These are phyloP conservation scores for Mucor racemosus DNA, from an alignment of 371 early-diverging fungal genomes.

Conservation along the genomic window DNA sequence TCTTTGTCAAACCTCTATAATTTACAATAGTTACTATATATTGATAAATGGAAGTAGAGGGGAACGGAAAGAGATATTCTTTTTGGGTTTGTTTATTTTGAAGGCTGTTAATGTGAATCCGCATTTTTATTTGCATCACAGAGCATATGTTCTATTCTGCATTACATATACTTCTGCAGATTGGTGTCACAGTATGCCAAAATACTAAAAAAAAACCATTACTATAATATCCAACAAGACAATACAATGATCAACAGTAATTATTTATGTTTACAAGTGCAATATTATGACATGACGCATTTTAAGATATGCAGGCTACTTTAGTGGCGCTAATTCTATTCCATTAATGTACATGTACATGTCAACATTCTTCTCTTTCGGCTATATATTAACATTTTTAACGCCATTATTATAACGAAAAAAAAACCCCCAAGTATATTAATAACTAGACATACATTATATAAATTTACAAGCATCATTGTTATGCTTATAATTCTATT, in stretches of 20 bases:
- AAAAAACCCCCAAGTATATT: no score
- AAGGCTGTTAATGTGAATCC: background rate
- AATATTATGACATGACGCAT: background rate
- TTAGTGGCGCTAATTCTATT: background rate
- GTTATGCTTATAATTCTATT: no score
- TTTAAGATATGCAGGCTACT: background rate
- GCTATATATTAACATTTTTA: background rate
- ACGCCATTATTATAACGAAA: background rate
- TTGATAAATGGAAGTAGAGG: no score
- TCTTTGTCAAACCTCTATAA: background rate
- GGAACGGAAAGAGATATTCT: no score
- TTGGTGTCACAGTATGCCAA: constrained; percentile 1
- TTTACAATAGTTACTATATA: background rate
- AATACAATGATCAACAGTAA: background rate
- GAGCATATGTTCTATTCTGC: background rate
- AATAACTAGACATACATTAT: background rate
- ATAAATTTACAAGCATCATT: background rate
- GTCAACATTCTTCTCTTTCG: constrained; percentile 1
- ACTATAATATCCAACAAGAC: background rate
- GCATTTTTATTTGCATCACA: constrained; percentile 2
- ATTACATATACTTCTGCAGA: background rate
- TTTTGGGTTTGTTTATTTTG: no score
- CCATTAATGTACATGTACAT: background rate
- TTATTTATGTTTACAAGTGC: background rate
- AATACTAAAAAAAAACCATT: background rate